A percentile compares a stretch with the other conserved stretches of the same genome.
Evolutionary conservation across 257 asterid genomes (phyloP).

Genomic region (Solanum okadae): DNA sequence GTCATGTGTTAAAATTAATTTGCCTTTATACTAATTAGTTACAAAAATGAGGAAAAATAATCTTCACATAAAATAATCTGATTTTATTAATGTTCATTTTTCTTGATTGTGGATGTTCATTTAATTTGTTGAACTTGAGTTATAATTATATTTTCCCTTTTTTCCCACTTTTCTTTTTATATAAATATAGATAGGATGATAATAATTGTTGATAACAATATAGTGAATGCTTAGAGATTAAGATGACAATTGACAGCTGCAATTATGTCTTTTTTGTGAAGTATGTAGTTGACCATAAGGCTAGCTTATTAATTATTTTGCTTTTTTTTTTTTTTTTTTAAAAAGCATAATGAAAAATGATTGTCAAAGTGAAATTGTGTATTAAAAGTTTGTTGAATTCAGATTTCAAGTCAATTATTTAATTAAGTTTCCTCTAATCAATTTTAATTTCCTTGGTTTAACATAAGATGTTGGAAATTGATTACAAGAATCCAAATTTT

Average conservation of each 20-base stretch:
- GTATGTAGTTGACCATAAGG: background rate
- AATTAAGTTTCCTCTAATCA: background rate
- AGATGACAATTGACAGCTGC: background rate
- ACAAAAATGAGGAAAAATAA: background rate
- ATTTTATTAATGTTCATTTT: background rate
- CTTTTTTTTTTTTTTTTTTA: background rate
- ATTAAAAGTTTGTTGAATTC: background rate
- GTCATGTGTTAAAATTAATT: too few species aligned
- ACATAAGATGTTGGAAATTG: background rate
- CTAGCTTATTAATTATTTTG: background rate
- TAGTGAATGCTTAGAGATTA: background rate
- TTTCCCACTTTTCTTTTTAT: background rate
- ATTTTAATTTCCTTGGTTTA: background rate
- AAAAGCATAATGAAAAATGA: background rate
- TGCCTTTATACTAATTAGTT: background rate
- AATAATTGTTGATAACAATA: background rate
- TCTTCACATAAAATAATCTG: background rate
- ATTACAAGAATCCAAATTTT: background rate
- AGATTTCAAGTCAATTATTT: background rate
- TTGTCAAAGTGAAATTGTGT: background rate
- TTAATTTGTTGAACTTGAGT: background rate
- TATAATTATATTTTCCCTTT: background rate
- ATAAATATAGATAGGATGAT: background rate
- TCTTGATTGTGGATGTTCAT: background rate
- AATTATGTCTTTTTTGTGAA: background rate